Conservation (phyloP, 75 land plant species). For the Sequoia sempervirens region DNA sequence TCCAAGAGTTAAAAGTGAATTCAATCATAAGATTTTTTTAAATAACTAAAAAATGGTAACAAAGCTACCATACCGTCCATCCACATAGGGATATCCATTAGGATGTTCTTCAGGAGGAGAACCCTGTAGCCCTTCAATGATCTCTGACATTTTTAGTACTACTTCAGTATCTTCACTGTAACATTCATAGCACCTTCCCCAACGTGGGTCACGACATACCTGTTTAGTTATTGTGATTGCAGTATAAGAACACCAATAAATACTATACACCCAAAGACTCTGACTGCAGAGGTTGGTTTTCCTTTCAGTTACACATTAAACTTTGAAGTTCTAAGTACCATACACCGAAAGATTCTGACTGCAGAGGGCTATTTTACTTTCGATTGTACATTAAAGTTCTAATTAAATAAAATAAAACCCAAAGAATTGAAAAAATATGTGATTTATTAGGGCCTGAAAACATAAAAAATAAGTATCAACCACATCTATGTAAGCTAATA, state of each 20-base stretch:
- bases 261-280: neutral
- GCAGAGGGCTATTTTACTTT: neutral
- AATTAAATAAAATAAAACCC: neutral
- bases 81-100: constrained; percentile 65
- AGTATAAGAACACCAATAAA: neutral
- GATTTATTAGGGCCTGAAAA: neutral
- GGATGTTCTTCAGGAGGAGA: constrained; percentile 55
- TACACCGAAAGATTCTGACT: neutral
- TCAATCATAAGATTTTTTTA: neutral
- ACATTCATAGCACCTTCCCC: constrained; percentile 93
- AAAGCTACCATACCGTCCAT: constrained; percentile 37
- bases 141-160: constrained; percentile 54
- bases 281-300: neutral
- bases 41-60: neutral
- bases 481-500: neutral
- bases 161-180: constrained; percentile 74
- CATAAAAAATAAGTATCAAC: neutral
- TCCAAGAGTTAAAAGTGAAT: neutral
- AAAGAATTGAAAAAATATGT: neutral
- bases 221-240: constrained; percentile 12
- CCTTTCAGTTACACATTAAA: neutral
- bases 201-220: constrained; percentile 82
- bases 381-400: neutral
- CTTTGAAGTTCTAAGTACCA: neutral
- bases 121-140: constrained; percentile 73